Conservation (phyloP, 2,329 filamentous ascomycete species). For the Microdochium paspali region DNA sequence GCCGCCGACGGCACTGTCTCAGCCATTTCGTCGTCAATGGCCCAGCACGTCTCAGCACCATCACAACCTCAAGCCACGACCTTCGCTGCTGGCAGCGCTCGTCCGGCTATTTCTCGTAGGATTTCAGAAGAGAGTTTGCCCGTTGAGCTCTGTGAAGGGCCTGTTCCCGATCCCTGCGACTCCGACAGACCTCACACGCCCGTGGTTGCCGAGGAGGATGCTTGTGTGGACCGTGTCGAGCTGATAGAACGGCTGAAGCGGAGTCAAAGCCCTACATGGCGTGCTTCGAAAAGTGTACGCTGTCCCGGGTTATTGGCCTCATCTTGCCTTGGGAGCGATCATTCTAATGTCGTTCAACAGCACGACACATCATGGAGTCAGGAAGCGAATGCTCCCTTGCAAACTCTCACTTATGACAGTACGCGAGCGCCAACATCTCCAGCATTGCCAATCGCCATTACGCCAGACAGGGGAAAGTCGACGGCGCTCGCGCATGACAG, state of each 20-base stretch:
- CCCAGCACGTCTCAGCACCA: slow-evolving; percentile 1
- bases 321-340: no score
- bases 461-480: slow-evolving; percentile 28
- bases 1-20: slow-evolving; percentile 10
- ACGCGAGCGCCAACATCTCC: slow-evolving; percentile 26
- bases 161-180: slow-evolving; percentile 30
- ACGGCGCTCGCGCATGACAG: slow-evolving; percentile 14
- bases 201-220: slow-evolving; percentile 5
- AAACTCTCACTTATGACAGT: slow-evolving; percentile 20
- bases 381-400: slow-evolving; percentile 23
- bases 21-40: slow-evolving; percentile 5
- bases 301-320: no score
- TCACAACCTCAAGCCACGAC: slow-evolving; percentile 1
- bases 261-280: slow-evolving; percentile 63
- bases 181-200: slow-evolving; percentile 15
- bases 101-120: slow-evolving; percentile 8
- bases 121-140: slow-evolving; percentile 52
- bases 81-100: background rate
- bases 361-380: slow-evolving; percentile 27
- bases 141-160: slow-evolving; percentile 52
- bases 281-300: background rate
- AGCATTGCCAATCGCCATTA: slow-evolving; percentile 33
- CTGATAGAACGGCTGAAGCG: slow-evolving; percentile 79
- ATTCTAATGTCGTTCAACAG: slow-evolving; percentile 8
- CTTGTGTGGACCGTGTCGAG: slow-evolving; percentile 57